These are phyloP conservation scores for Phytophthora lateralis DNA, from an alignment of 352 stramenopile genomes.

Conservation along the genomic window DNA sequence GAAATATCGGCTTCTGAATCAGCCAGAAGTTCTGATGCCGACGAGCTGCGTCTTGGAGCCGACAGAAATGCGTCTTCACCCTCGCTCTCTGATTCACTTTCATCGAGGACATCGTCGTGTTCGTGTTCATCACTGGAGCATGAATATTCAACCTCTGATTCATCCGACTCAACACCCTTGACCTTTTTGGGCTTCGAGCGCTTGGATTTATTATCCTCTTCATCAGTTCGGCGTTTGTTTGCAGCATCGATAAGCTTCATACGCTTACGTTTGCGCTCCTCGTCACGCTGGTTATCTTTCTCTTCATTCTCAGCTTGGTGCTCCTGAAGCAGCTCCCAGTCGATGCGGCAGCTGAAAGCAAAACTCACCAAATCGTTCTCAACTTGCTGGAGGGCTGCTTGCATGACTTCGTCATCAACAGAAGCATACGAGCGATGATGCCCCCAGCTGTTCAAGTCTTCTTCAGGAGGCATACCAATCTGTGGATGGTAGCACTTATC, in stretches of 20 bases:
- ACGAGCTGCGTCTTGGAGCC: background rate
- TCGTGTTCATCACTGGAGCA: constrained; percentile 43
- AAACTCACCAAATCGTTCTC: constrained; percentile 83
- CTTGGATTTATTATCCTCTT: constrained; percentile 37
- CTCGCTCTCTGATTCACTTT: constrained; percentile 37
- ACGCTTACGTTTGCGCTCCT: constrained; percentile 78
- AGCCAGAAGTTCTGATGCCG: no score
- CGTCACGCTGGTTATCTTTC: constrained; percentile 69
- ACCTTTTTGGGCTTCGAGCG: constrained; percentile 38
- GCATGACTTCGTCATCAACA: constrained; percentile 97
- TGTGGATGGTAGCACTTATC: constrained; percentile 80
- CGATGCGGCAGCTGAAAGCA: constrained; percentile 97
- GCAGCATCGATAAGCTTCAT: constrained; percentile 66
- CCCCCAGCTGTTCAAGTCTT: constrained; percentile 97
- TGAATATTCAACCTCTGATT: constrained; percentile 48
- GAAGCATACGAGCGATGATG: constrained; percentile 96
- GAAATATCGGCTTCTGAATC: constrained; percentile 30
- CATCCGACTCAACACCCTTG: constrained; percentile 48
- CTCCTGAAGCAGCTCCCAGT: constrained; percentile 94
- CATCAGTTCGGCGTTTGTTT: constrained; percentile 33
- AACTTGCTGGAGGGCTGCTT: constrained; percentile 78
- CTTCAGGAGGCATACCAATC: constrained; percentile 95
- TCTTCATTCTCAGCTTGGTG: constrained; percentile 81
- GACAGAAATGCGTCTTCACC: constrained; percentile 25
- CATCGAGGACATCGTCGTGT: constrained; percentile 32